Conservation (phyloP, 75 land plant species). For the Sequoia sempervirens region DNA sequence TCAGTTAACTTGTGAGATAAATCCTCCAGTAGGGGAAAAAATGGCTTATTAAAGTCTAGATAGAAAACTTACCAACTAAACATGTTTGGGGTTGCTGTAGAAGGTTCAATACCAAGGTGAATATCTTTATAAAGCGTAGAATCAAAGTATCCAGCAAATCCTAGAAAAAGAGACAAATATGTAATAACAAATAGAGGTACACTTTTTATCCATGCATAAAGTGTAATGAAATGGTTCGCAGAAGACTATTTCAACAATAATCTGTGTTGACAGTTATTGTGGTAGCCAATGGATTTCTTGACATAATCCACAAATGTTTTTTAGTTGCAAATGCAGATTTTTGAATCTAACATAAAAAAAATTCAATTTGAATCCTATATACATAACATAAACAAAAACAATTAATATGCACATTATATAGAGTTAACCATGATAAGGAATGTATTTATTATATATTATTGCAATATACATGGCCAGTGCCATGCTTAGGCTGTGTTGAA, state of each 20-base stretch:
- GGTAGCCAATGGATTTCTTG: not conserved
- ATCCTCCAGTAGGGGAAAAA: not conserved
- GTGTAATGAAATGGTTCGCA: not conserved
- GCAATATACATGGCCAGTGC: too few species aligned
- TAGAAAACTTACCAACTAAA: conserved; percentile 76
- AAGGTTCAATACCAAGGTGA: conserved; percentile 99
- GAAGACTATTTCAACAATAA: not conserved
- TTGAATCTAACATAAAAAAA: not conserved
- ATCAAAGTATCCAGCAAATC: conserved; percentile 99
- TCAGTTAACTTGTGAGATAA: not conserved
- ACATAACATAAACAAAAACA: too few species aligned
- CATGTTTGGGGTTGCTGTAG: conserved; percentile 96
- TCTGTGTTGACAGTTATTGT: not conserved
- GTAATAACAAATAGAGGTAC: not conserved
- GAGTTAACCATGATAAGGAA: too few species aligned
- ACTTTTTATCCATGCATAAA: not conserved
- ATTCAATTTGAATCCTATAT: not conserved
- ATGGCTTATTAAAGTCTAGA: not conserved
- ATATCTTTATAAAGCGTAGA: conserved; percentile 87
- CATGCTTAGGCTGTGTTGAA: too few species aligned
- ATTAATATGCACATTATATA: too few species aligned
- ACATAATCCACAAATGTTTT: not conserved
- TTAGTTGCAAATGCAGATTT: not conserved
- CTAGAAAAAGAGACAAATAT: conserved; percentile 17
- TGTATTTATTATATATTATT: too few species aligned